Evolutionary conservation across 2,329 filamentous ascomycete genomes (phyloP).

Genomic region (Sclerotinia minor): DNA sequence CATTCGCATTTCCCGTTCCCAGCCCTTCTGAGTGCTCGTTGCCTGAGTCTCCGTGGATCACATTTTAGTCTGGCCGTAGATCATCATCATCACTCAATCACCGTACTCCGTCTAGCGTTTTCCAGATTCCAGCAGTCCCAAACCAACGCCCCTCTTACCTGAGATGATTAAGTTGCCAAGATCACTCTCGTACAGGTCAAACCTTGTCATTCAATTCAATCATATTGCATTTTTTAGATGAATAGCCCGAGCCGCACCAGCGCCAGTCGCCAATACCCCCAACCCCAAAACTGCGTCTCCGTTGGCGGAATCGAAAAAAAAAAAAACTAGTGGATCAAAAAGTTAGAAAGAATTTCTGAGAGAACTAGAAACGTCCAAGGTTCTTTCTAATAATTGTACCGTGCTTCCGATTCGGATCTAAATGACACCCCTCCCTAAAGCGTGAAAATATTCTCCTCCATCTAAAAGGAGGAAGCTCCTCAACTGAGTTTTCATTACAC

Average conservation of each 20-base stretch:
- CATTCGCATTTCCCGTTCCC: not conserved
- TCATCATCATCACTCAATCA: not conserved
- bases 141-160: not conserved
- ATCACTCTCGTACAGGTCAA: not conserved
- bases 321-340: slow-evolving; percentile 18
- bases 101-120: not conserved
- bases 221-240: slow-evolving; percentile 15
- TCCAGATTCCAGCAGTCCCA: too few species aligned
- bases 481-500: slow-evolving; percentile 27
- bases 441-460: slow-evolving; percentile 21
- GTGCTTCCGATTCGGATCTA: slow-evolving; percentile 20
- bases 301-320: not conserved
- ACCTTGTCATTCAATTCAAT: slow-evolving; percentile 13
- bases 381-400: not conserved
- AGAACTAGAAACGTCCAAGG: slow-evolving; percentile 10
- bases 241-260: slow-evolving; percentile 24
- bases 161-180: slow-evolving; percentile 1
- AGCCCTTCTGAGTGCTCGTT: slow-evolving; percentile 13
- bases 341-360: not conserved
- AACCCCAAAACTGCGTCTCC: slow-evolving; percentile 14
- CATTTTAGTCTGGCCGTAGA: not conserved
- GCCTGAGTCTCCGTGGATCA: not conserved
- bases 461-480: slow-evolving; percentile 24
- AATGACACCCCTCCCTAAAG: slow-evolving; percentile 17
- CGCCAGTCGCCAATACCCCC: slow-evolving; percentile 22